Percentiles rank a stretch among this genome's conserved stretches.
phyloP scores from a whole-genome alignment of 2,329 filamentous ascomycete species.

The Pseudomassariella vexata region DNA sequence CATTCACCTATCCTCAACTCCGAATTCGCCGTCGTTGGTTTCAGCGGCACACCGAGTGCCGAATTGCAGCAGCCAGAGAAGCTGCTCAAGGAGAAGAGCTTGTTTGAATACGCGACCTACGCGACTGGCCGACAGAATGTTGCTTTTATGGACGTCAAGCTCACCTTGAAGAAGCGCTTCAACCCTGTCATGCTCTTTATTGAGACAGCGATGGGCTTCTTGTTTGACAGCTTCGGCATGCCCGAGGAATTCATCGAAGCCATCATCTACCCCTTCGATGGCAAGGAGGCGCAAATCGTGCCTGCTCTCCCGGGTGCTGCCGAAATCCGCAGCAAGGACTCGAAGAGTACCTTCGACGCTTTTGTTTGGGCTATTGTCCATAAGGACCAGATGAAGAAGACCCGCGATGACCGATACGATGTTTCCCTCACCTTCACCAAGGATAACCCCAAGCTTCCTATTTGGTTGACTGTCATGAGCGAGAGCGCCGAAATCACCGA shows the following conservation, averaged over 20 bases:
- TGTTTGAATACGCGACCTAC: conserved; percentile 82
- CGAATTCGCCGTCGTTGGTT: conserved; percentile 87
- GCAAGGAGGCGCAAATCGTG: conserved; percentile 75
- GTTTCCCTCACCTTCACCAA: conserved; percentile 89
- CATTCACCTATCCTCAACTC: conserved; percentile 65
- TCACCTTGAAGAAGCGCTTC: conserved; percentile 78
- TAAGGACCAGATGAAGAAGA: conserved; percentile 86
- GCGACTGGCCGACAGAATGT: conserved; percentile 89
- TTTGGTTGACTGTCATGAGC: conserved; percentile 91
- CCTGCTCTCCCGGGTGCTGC: conserved; percentile 56
- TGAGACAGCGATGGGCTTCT: conserved; percentile 66
- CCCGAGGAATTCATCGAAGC: conserved; percentile 72
- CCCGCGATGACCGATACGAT: conserved; percentile 92
- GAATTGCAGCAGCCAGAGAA: conserved; percentile 45
- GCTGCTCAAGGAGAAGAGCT: conserved; percentile 77
- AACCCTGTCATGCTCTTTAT: conserved; percentile 62
- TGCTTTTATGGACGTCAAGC: conserved; percentile 81
- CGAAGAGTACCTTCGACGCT: conserved; percentile 71
- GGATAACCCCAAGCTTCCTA: conserved; percentile 82
- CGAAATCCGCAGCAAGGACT: conserved; percentile 49
- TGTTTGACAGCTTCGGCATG: conserved; percentile 69
- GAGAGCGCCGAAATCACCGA: conserved; percentile 96
- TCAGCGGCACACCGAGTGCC: conserved; percentile 50
- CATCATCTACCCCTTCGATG: conserved; percentile 82
- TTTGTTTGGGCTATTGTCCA: conserved; percentile 96